phyloP scores from a whole-genome alignment of 768 basidiomycete genomes.

The Hygrocybe punicea region DNA sequence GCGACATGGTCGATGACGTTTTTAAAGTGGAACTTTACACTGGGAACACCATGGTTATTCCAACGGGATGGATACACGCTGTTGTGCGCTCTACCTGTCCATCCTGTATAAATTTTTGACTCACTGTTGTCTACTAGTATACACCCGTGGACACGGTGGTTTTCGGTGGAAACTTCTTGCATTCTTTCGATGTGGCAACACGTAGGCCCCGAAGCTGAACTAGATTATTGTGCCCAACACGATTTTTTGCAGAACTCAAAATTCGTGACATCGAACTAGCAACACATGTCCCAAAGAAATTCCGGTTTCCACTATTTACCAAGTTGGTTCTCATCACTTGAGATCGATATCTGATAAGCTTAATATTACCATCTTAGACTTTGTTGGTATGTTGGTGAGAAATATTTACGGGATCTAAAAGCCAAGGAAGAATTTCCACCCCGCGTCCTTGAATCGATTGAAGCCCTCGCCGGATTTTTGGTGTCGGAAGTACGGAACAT shows the following conservation, averaged over 20 bases:
- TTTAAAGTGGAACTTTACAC: constrained; percentile 71
- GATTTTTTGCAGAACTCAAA: constrained; percentile 60
- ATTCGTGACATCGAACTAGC: constrained; percentile 89
- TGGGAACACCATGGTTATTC: constrained; percentile 92
- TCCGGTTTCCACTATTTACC: constrained; percentile 79
- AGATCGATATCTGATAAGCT: background rate
- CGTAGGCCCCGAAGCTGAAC: constrained; percentile 50
- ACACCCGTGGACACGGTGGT: constrained; percentile 92
- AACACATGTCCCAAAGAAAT: constrained; percentile 90
- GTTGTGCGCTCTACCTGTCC: constrained; percentile 57
- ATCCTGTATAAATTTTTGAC: background rate
- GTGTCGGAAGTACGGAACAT: constrained; percentile 70
- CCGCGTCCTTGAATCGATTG: constrained; percentile 69
- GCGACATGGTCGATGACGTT: constrained; percentile 89
- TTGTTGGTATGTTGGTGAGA: constrained; percentile 89
- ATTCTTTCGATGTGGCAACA: constrained; percentile 83
- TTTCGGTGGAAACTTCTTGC: constrained; percentile 96
- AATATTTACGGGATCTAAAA: constrained; percentile 70
- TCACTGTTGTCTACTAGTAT: constrained; percentile 47
- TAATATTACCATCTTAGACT: constrained; percentile 45
- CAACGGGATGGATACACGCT: constrained; percentile 96
- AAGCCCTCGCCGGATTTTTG: constrained; percentile 72
- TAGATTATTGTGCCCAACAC: background rate
- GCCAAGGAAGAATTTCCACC: constrained; percentile 34
- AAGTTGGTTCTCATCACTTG: constrained; percentile 46